Evolutionary conservation across 176 grass and related monocot species (phyloP).

Genomic region (Bromus sterilis): DNA sequence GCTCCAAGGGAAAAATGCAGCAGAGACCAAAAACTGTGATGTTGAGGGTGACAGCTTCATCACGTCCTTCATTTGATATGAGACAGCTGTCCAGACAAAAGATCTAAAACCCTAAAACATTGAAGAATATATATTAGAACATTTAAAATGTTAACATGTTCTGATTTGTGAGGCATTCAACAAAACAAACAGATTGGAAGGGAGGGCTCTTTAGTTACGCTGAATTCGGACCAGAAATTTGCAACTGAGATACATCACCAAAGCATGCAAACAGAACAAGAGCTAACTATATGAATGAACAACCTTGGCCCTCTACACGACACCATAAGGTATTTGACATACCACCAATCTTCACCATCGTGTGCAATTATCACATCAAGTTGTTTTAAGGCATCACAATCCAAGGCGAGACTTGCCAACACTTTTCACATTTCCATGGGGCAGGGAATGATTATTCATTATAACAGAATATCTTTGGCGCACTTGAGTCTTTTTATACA

Average conservation of each 20-base stretch:
- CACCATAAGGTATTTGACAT: not conserved
- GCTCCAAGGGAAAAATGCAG: conserved; percentile 77
- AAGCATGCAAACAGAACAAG: not conserved
- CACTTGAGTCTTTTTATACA: not conserved
- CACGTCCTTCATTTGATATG: conserved; percentile 76
- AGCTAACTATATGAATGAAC: not conserved
- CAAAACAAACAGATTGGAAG: not conserved
- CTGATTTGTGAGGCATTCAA: not conserved
- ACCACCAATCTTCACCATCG: not conserved
- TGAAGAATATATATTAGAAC: not conserved
- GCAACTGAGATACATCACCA: not conserved
- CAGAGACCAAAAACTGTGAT: conserved; percentile 61
- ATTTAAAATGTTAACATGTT: not conserved
- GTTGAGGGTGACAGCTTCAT: conserved; percentile 65
- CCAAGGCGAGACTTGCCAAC: not conserved
- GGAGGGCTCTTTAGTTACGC: not conserved
- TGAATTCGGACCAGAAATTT: not conserved
- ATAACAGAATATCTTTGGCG: not conserved
- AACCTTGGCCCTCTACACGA: not conserved
- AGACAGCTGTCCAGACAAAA: conserved; percentile 78
- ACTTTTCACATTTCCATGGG: not conserved
- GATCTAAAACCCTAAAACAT: conserved; percentile 68
- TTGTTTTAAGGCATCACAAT: not conserved
- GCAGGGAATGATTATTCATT: not conserved
- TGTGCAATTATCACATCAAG: not conserved